These are phyloP conservation scores for Exophiala sideris DNA, from an alignment of 2,329 filamentous ascomycete genomes.

Conservation along the genomic window DNA sequence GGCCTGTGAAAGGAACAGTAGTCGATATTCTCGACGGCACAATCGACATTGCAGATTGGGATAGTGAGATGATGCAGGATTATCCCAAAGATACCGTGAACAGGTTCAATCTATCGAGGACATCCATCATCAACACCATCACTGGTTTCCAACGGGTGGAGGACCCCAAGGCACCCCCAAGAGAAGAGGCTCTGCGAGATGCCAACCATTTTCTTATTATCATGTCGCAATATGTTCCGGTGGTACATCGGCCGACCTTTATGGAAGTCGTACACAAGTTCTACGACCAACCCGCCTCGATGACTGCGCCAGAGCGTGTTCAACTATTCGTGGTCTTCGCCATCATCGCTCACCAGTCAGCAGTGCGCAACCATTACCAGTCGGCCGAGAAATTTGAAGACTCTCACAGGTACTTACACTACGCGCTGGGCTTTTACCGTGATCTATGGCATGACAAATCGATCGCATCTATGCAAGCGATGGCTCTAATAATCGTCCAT, in stretches of 20 bases:
- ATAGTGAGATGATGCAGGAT: constrained; percentile 58
- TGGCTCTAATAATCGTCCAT: constrained; percentile 69
- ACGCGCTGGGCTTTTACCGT: constrained; percentile 65
- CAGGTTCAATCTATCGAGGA: constrained; percentile 68
- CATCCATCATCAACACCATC: constrained; percentile 64
- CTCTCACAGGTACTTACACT: constrained; percentile 77
- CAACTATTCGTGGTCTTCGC: constrained; percentile 77
- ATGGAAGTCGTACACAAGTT: constrained; percentile 68
- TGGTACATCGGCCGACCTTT: constrained; percentile 74
- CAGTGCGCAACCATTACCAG: constrained; percentile 63
- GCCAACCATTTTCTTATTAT: constrained; percentile 73
- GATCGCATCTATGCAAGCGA: constrained; percentile 66
- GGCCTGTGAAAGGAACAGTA: constrained; percentile 63
- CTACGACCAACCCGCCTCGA: constrained; percentile 62
- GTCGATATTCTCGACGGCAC: constrained; percentile 76
- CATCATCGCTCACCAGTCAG: constrained; percentile 73
- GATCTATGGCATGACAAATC: constrained; percentile 61
- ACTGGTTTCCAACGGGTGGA: constrained; percentile 57
- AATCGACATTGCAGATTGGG: constrained; percentile 67
- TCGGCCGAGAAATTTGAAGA: constrained; percentile 53
- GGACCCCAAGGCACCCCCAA: constrained; percentile 59
- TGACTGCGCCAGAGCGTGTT: constrained; percentile 63
- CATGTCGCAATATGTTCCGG: constrained; percentile 67
- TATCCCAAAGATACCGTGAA: constrained; percentile 41
- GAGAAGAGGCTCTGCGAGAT: constrained; percentile 64